phyloP scores from a whole-genome alignment of 73 alveolate genomes.

The Uronychia binucleata region DNA sequence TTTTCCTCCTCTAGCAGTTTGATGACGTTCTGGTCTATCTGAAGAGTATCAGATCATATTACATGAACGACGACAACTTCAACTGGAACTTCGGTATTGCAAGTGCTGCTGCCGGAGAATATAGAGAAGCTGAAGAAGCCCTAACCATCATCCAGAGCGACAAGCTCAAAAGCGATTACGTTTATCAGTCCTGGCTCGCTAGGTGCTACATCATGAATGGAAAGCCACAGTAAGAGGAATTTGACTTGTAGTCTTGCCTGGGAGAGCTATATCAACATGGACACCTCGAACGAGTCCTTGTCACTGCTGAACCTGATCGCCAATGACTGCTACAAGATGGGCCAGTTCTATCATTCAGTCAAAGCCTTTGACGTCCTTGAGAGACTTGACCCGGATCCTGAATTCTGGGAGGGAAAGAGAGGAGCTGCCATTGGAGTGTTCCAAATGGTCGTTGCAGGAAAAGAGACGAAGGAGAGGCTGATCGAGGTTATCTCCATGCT shows the following conservation, averaged over 20 bases:
- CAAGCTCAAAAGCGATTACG: conserved; percentile 75
- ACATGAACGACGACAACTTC: conserved; percentile 97
- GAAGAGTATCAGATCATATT: conserved; percentile 87
- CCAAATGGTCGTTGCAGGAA: conserved; percentile 89
- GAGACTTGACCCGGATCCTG: conserved; percentile 97
- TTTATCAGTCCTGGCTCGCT: conserved; percentile 93
- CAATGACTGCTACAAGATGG: conserved; percentile 99
- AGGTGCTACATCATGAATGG: conserved; percentile 96
- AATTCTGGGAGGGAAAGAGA: conserved; percentile 93
- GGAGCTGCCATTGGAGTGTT: conserved; percentile 96
- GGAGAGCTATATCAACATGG: conserved; percentile 96
- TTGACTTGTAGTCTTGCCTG: conserved; percentile 61
- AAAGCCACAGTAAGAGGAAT: conserved; percentile 76
- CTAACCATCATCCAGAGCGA: conserved; percentile 80
- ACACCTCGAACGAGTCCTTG: conserved; percentile 93
- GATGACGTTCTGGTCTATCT: conserved; percentile 90
- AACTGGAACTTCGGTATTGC: conserved; percentile 98
- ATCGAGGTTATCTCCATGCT: conserved; percentile 85
- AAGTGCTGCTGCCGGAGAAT: conserved; percentile 91
- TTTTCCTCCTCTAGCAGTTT: conserved; percentile 86
- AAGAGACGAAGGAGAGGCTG: conserved; percentile 71
- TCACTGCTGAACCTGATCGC: conserved; percentile 92
- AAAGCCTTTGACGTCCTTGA: conserved; percentile 98
- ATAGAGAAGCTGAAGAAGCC: conserved; percentile 92
- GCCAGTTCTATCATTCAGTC: conserved; percentile 96